Conservation (phyloP, 202 grass and related monocot species). For the Bolboschoenoplectus hybrid region DNA sequence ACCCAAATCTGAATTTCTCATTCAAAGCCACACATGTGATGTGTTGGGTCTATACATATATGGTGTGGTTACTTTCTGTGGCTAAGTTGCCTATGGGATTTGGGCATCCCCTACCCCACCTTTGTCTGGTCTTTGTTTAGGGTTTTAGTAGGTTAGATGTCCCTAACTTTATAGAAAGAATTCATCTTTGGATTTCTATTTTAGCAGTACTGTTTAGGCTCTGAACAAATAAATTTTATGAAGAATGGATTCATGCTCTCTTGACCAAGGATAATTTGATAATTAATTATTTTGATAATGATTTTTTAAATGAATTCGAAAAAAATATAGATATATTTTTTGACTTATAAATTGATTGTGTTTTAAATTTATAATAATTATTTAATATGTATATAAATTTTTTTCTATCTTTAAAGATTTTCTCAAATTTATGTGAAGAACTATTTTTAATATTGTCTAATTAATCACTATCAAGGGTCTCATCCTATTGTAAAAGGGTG, state of each 20-base stretch:
- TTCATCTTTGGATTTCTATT: slow-evolving; percentile 17
- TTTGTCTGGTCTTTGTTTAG: slow-evolving; percentile 41
- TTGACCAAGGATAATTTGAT: too few species aligned
- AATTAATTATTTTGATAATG: too few species aligned
- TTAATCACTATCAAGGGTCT: too few species aligned
- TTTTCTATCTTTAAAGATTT: too few species aligned
- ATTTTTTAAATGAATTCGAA: too few species aligned
- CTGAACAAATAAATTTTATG: neutral
- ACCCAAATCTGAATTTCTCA: slow-evolving; percentile 16
- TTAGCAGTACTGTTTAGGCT: neutral
- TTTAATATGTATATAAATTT: too few species aligned
- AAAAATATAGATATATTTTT: too few species aligned
- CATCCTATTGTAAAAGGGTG: neutral
- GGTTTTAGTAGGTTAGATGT: slow-evolving; percentile 36
- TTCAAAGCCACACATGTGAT: slow-evolving; percentile 47
- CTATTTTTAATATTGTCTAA: too few species aligned
- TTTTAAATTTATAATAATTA: too few species aligned
- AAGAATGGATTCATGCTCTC: too few species aligned
- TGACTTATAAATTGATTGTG: too few species aligned
- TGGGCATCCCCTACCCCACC: slow-evolving; percentile 26
- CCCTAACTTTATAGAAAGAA: slow-evolving; percentile 6
- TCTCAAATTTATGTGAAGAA: too few species aligned
- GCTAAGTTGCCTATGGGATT: slow-evolving; percentile 31
- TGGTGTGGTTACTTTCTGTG: slow-evolving; percentile 37
- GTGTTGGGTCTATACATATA: slow-evolving; percentile 38